Conservation (phyloP, 306 rosid genomes). For the Gynostemma pentaphyllum region DNA sequence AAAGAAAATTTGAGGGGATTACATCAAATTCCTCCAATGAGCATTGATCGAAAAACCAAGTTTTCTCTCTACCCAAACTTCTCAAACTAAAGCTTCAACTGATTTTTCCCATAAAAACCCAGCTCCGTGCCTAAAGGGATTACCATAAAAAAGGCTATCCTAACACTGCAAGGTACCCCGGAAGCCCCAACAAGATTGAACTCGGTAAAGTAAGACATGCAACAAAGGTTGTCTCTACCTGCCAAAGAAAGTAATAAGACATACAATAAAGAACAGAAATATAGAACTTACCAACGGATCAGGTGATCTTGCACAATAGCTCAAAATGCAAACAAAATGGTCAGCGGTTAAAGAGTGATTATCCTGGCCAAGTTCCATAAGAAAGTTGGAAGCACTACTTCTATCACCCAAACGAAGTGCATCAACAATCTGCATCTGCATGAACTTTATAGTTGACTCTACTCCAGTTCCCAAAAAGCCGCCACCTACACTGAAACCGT, state of each 20-base stretch:
- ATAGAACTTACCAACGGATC: constrained; percentile 66
- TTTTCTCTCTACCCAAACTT: no score
- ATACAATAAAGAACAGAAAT: not conserved
- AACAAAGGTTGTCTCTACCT: not conserved
- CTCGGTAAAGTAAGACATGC: no score
- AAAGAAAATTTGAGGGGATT: no score
- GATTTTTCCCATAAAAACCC: no score
- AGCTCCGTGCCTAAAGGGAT: no score
- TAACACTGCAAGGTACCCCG: no score
- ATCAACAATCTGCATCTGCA: constrained; percentile 44
- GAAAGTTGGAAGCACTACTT: constrained; percentile 50
- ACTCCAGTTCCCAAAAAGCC: constrained; percentile 19
- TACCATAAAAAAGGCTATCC: no score
- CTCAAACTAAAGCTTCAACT: no score
- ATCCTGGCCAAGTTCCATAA: constrained; percentile 36
- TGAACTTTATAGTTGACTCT: constrained; percentile 16
- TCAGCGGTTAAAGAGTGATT: constrained; percentile 32
- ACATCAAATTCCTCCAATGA: no score
- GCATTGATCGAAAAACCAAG: no score
- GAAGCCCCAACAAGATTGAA: no score
- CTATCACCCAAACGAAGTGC: constrained; percentile 54
- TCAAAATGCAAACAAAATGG: constrained; percentile 48
- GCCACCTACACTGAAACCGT: constrained; percentile 21
- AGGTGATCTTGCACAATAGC: constrained; percentile 52
- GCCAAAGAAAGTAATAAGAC: not conserved